Evolutionary conservation across 2,329 filamentous ascomycete species (phyloP), one percentile per base, ranked within the genome.

Genomic region (Colletotrichum incanum): DNA sequence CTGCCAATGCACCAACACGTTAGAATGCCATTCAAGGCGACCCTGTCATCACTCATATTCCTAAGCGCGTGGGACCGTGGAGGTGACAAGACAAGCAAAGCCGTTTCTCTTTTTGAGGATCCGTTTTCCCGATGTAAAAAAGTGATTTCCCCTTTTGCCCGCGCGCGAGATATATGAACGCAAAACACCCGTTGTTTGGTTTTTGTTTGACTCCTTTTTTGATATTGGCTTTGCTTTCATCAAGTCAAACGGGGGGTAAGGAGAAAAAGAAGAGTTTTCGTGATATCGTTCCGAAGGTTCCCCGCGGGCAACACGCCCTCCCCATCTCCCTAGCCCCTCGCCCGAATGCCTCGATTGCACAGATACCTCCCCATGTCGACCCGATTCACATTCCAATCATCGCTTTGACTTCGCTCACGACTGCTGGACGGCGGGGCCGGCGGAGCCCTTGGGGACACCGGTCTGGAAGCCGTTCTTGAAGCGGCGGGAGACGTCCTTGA

Each of bases 381-480:
- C 65, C 63, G 68, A 61, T 72, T 71, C 60, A 67, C 68, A 67
- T 68, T 61, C 60, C 64, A 58, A 56, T 73, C 71, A 64, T 73
- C 65, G 79, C 77, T 78, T 81, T 80, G 82, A 76, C 78, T 81
- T 73, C 58, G 79, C 77, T 78, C 81, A 81, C 77, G 83, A 77
- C 79, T 81, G 80, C 71, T 63, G 45, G 26, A 45, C 45, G 45
- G 77, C 59, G 79, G 90, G 88, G 81, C 93, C 94, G 79, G 92
- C 92, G 79, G 95, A 89, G 82, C 92, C 93, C 90, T 97, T 95
- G 84, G 95, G 95, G 80, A 90, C 86, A 84, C 96, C 96, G 79
- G 88, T 91, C 89, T 94, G 96, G 94, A 99, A 99, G 81, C 95
- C 95, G 89, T 99, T 99, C 90, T 93, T 94, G 92, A 98, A 98